phyloP scores from a whole-genome alignment of 2,329 filamentous ascomycete genomes.

The Pseudocercospora crystallina region DNA sequence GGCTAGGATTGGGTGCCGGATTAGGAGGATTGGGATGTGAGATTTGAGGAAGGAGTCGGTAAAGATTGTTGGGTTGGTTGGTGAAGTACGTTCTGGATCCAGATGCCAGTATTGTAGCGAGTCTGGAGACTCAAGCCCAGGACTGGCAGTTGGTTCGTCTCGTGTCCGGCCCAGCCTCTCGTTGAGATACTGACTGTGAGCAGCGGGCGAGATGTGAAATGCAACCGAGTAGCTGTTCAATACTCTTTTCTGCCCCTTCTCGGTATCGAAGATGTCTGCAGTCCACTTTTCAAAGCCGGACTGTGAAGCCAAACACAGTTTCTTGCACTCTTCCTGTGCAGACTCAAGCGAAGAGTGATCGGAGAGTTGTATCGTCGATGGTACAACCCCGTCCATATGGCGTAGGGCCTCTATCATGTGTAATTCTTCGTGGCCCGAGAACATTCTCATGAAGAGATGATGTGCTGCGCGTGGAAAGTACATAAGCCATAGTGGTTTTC shows the following conservation, averaged over 20 bases:
- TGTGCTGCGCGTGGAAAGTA: not conserved
- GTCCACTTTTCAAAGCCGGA: not conserved
- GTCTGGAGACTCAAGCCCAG: no score
- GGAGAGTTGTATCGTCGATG: not conserved
- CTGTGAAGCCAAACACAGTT: not conserved
- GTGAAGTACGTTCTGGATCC: no score
- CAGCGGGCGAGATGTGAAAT: not conserved
- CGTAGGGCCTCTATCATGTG: not conserved
- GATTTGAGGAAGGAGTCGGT: not conserved
- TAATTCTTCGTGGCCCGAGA: not conserved
- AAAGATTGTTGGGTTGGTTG: not conserved
- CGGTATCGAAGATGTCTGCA: not conserved
- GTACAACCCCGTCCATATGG: not conserved
- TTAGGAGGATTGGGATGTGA: not conserved
- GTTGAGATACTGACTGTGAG: not conserved
- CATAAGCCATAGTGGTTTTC: not conserved
- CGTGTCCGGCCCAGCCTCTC: no score
- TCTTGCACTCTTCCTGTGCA: not conserved
- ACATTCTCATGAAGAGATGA: constrained; percentile 3
- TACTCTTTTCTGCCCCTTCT: not conserved
- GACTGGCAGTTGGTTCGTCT: no score
- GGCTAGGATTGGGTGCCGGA: not conserved
- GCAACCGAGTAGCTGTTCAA: not conserved
- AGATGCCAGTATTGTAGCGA: no score
- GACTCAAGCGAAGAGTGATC: not conserved